Evolutionary conservation across 768 basidiomycete genomes (phyloP), one percentile per base, ranked within the genome.

Genomic region (Mycena epipterygia): DNA sequence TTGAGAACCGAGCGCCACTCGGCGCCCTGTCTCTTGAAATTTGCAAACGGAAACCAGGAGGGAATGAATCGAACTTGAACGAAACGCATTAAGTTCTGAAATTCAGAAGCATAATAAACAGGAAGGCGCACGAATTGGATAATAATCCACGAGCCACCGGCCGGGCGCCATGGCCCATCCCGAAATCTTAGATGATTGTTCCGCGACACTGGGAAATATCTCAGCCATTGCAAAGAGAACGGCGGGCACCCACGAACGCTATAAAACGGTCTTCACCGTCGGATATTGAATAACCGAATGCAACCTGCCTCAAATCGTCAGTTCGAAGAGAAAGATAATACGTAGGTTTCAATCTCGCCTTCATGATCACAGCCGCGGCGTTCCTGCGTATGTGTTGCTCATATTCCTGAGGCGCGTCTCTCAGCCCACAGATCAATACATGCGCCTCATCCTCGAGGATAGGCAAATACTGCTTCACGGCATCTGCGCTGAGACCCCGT

Each of bases 41-140:
- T 77, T 8, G 84, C 83, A 16, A 87, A 86, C 9, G 89, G 89
- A 33, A 89, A 74, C 76, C 79, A 89, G 3, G 81, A 77, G 3
- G 89, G 89, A n/a, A 89, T 66, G 57, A 85, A 84, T 32, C 86
- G 86, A 25, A 89, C 84, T 86, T 32, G 23, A 5, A 39, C 4
- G n/a, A 27, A 8, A 30, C 21, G 2, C 1, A n/a, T 52, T 19
- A 52, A 41, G 5, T 41, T 39, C 1, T 14, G 13, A 19, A 12
- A 16, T n/a, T n/a, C n/a, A n/a, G 19, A 23, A 27, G 5, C 6
- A 23, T 9, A 9, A 29, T 32, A 6, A 33, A 35, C 17, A 49
- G 56, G 13, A 66, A 29, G 41, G 14, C 67, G 55, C 60, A 85
- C 84, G 65, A 16, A 84, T 78, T 2, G 85, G 85, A 63, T 76